Evolutionary conservation across 2,329 filamentous ascomycete species (phyloP).

Genomic region (Colletotrichum sp.): DNA sequence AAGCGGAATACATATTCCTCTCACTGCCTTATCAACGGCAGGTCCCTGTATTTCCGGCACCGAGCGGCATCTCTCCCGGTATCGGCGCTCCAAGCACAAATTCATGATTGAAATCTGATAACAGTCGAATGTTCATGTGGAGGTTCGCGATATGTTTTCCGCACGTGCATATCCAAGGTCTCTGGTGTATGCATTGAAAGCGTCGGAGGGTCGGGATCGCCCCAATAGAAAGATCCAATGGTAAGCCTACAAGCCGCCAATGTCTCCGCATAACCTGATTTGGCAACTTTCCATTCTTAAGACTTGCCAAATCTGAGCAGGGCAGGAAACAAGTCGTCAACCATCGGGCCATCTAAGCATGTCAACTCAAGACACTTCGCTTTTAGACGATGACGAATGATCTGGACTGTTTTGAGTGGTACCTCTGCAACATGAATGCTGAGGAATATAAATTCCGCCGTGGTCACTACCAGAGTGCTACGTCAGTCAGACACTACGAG

Average conservation of each 20-base stretch:
- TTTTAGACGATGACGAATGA: neutral
- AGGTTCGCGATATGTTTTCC: neutral
- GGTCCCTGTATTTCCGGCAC: neutral
- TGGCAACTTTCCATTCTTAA: neutral
- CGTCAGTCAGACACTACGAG: neutral
- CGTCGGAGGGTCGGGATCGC: neutral
- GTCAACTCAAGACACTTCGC: neutral
- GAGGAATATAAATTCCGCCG: neutral
- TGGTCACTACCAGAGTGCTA: neutral
- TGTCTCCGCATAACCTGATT: neutral
- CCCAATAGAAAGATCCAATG: neutral
- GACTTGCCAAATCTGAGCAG: neutral
- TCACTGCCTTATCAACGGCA: neutral
- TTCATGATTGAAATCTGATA: neutral
- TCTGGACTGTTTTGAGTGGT: neutral
- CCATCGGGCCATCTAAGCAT: neutral
- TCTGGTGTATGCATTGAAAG: neutral
- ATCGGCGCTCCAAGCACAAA: neutral
- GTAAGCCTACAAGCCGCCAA: neutral
- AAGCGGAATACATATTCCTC: neutral
- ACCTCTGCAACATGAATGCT: neutral
- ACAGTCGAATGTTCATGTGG: neutral
- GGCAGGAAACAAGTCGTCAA: neutral
- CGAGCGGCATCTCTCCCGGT: neutral
- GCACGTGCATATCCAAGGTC: neutral